A percentile compares a stretch with the other conserved stretches of the same genome.
Conservation (phyloP, 2,329 filamentous ascomycete species). For the Camillea tinctor region DNA sequence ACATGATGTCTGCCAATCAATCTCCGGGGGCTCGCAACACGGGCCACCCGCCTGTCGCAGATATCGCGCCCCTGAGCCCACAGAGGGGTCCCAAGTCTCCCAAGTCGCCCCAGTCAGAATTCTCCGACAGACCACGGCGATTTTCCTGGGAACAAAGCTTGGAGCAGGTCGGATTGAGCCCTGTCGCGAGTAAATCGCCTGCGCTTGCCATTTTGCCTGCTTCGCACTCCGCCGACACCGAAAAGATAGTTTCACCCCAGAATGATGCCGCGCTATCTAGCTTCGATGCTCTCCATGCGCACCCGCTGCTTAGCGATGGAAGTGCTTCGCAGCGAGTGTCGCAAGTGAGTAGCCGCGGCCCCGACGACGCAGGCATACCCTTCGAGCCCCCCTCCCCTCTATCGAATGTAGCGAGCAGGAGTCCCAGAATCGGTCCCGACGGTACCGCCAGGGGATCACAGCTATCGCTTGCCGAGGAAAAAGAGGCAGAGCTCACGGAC, state of each 20-base stretch:
- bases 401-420: conserved; percentile 36
- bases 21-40: not conserved
- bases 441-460: conserved; percentile 23
- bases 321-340: conserved; percentile 38
- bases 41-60: conserved; percentile 9
- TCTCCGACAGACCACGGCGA: conserved; percentile 20
- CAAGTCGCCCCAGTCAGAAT: too few species aligned
- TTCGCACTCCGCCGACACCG: not conserved
- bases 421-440: conserved; percentile 11
- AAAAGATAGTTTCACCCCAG: conserved; percentile 2
- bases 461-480: conserved; percentile 45
- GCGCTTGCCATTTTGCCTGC: conserved; percentile 5
- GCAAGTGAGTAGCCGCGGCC: conserved; percentile 34
- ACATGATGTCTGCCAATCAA: conserved; percentile 1
- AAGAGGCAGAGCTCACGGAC: conserved; percentile 30
- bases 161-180: conserved; percentile 21
- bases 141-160: conserved; percentile 44
- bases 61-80: conserved; percentile 23
- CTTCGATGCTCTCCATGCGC: conserved; percentile 15
- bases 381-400: conserved; percentile 45
- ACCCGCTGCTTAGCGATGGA: conserved; percentile 9
- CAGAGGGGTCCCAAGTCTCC: conserved; percentile 14
- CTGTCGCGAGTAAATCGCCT: conserved; percentile 12
- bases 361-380: conserved; percentile 24
- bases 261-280: conserved; percentile 1